Conservation (phyloP, 2,329 filamentous ascomycete genomes). For the Pseudogymnoascus sp. region DNA sequence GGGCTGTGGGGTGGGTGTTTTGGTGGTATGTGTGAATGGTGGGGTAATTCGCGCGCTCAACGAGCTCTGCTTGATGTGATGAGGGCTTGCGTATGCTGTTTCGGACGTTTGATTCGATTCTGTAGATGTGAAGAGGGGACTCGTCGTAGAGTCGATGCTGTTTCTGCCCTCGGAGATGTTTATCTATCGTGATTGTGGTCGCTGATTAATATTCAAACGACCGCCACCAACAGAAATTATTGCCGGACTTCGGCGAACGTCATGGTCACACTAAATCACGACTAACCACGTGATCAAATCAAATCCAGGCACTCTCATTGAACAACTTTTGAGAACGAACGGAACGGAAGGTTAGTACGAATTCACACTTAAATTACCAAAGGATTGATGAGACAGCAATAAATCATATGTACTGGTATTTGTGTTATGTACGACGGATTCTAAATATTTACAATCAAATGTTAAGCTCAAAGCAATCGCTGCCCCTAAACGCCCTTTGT, state of each 20-base stretch:
- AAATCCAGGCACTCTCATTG: conserved; percentile 5
- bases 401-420: background rate
- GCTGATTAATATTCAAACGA: conserved; percentile 8
- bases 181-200: conserved; percentile 1
- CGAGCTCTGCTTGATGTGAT: background rate
- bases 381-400: background rate
- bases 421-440: background rate
- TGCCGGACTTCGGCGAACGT: conserved; percentile 8
- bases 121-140: background rate
- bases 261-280: conserved; percentile 4
- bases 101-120: background rate
- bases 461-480: background rate
- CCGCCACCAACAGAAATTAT: conserved; percentile 9
- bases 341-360: background rate
- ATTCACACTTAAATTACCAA: background rate
- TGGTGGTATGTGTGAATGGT: conserved; percentile 2
- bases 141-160: background rate
- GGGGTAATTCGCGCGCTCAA: conserved; percentile 1
- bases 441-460: conserved; percentile 5
- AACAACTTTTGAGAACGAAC: background rate
- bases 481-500: background rate
- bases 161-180: conserved; percentile 8
- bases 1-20: background rate
- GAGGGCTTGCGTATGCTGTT: background rate
- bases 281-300: background rate